These are phyloP conservation scores for Aspergillus bertholletiae DNA, from an alignment of 495 filamentous ascomycete genomes.

Conservation along the genomic window DNA sequence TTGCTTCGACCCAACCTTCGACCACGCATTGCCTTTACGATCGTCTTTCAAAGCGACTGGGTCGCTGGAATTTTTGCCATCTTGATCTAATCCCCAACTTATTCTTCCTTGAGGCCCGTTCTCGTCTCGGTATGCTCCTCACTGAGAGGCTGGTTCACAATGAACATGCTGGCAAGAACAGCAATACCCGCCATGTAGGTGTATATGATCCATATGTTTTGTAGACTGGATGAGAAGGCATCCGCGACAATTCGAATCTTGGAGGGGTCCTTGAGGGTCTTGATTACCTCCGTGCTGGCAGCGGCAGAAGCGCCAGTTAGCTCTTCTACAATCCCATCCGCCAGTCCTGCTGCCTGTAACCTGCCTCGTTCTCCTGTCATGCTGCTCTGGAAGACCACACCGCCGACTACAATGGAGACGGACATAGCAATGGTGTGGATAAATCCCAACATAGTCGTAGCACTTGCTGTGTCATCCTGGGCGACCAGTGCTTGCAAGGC, in stretches of 20 bases:
- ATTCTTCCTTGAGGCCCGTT: slow-evolving; percentile 3
- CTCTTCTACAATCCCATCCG: not conserved
- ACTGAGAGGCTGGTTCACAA: slow-evolving; percentile 1
- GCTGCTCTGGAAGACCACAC: slow-evolving; percentile 56
- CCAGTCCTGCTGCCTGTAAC: not conserved
- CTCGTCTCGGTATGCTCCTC: slow-evolving; percentile 8
- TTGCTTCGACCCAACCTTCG: too few relatives aligned
- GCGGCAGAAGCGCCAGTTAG: not conserved
- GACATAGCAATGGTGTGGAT: slow-evolving; percentile 31
- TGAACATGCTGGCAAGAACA: slow-evolving; percentile 21
- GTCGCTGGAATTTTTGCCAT: too few relatives aligned
- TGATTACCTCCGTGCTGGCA: not conserved
- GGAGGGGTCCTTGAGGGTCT: not conserved
- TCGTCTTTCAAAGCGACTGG: too few relatives aligned
- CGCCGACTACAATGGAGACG: slow-evolving; percentile 62
- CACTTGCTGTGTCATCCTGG: slow-evolving; percentile 33
- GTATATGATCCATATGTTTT: slow-evolving; percentile 48
- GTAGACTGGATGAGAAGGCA: slow-evolving; percentile 40
- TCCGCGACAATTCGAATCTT: slow-evolving; percentile 23
- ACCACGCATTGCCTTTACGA: too few relatives aligned
- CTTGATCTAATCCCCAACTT: too few relatives aligned
- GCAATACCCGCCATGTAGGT: slow-evolving; percentile 35
- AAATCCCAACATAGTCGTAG: slow-evolving; percentile 36
- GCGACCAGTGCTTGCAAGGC: slow-evolving; percentile 35
- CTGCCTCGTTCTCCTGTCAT: not conserved